These are phyloP conservation scores for Fusarium chaquense DNA, from an alignment of 2,329 filamentous ascomycete genomes.

Conservation along the genomic window DNA sequence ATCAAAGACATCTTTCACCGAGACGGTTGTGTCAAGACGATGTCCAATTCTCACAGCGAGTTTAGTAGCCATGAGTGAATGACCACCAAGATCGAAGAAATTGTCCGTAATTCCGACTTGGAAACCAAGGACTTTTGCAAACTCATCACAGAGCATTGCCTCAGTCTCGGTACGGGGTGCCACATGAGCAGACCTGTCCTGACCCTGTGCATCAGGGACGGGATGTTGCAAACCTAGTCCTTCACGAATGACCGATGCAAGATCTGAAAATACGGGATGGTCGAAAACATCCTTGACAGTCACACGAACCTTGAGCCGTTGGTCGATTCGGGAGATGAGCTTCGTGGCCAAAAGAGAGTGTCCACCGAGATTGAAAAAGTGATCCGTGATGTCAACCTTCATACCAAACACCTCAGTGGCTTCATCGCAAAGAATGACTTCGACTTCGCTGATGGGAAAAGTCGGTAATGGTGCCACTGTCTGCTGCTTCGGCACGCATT, in stretches of 20 bases:
- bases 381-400: not conserved
- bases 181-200: not conserved
- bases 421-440: slow-evolving; percentile 1
- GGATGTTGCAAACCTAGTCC: not conserved
- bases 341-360: slow-evolving; percentile 21
- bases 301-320: not conserved
- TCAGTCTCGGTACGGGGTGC: slow-evolving; percentile 12
- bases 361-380: slow-evolving; percentile 20
- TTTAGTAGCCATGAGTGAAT: slow-evolving; percentile 22
- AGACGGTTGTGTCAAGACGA: not conserved
- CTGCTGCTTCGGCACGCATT: not conserved
- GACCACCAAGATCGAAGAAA: slow-evolving; percentile 20
- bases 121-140: not conserved
- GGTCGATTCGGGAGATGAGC: slow-evolving; percentile 1
- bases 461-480: not conserved
- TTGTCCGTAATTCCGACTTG: slow-evolving; percentile 15
- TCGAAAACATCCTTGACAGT: slow-evolving; percentile 19
- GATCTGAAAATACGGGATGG: not conserved
- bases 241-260: not conserved
- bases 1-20: slow-evolving; percentile 22
- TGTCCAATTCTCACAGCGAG: slow-evolving; percentile 9
- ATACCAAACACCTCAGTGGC: slow-evolving; percentile 2
- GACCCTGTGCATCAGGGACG: not conserved
- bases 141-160: not conserved
- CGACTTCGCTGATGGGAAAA: not conserved